phyloP scores from a whole-genome alignment of 73 alveolate species.

The Paramecium sexaurelia region DNA sequence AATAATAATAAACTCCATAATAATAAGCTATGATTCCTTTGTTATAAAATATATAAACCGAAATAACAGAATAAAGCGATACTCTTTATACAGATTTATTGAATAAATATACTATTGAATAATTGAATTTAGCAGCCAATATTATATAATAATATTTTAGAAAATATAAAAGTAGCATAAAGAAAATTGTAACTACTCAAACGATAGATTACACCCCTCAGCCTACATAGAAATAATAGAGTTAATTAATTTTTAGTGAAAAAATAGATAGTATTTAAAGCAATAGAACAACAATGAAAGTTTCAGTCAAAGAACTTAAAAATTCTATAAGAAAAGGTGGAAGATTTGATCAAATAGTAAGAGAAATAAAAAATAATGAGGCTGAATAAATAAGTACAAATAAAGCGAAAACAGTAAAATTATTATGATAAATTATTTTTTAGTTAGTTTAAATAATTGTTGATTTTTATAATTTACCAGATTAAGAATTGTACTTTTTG shows the following conservation, averaged over 20 bases:
- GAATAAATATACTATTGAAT: not conserved
- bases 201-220: not conserved
- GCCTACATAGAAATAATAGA: not conserved
- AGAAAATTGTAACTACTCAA: not conserved
- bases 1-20: not conserved
- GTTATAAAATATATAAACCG: not conserved
- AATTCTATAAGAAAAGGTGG: not conserved
- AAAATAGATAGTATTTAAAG: not conserved
- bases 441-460: slow-evolving; percentile 8
- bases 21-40: not conserved
- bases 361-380: slow-evolving; percentile 5
- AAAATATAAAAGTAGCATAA: not conserved
- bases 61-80: not conserved
- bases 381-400: not conserved
- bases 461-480: not conserved
- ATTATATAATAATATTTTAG: not conserved
- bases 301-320: slow-evolving; percentile 8
- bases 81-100: not conserved
- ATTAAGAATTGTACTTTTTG: not conserved
- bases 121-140: not conserved
- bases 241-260: not conserved
- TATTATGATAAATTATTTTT: not conserved
- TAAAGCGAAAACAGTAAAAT: slow-evolving; percentile 26
- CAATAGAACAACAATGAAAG: not conserved
- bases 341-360: not conserved